Base-by-base conservation (phyloP, 1,284 basidiomycete genomes). In the Boletus sp. region DNA sequence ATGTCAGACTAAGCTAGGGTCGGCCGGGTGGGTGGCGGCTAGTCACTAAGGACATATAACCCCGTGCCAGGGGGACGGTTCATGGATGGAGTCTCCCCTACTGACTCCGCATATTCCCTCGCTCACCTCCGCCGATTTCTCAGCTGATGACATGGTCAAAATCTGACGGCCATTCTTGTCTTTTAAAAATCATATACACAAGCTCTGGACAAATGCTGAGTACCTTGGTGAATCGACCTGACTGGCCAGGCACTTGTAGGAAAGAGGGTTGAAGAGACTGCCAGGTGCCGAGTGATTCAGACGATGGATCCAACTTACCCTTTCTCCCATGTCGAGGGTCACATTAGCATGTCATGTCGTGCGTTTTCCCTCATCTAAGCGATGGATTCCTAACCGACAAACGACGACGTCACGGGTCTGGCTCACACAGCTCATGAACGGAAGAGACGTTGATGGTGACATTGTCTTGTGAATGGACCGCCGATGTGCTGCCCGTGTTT, bases 51-150 rank as follows among this genome's bases (percentile, higher is more conserved):
- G 27, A 23, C 22, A 4, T 9, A 8, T 16, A 5, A 22, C 26
- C 44, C 45, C 48, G 14, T 48, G 33, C 6, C 16, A 29, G 25
- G 25, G n/a, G n/a, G n/a, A n/a, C n/a, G n/a, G n/a, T n/a, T n/a
- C n/a, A 29, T 33, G 32, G 14, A 33, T 32, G 16, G n/a, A 10
- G 16, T 33, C 32, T 29, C 12, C 12, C 16, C 12, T n/a, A 27
- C 14, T 26, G 35, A 12, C 13, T 33, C n/a, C n/a, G 6, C 20
- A 20, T 5, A 22, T 30, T 16, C 9, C 5, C 16, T 16, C 14
- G n/a, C 32, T n/a, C 8, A 33, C 16, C 4, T 34, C 14, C 23
- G 13, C 13, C 23, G 8, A 9, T 23, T 32, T 23, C 22, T 26
- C 19, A 23, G 20, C 8, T 33, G 32, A 33, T 10, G 32, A 9